Evolutionary conservation across 2,329 filamentous ascomycete genomes (phyloP).

Genomic region (Cercospora zeae-maydis): DNA sequence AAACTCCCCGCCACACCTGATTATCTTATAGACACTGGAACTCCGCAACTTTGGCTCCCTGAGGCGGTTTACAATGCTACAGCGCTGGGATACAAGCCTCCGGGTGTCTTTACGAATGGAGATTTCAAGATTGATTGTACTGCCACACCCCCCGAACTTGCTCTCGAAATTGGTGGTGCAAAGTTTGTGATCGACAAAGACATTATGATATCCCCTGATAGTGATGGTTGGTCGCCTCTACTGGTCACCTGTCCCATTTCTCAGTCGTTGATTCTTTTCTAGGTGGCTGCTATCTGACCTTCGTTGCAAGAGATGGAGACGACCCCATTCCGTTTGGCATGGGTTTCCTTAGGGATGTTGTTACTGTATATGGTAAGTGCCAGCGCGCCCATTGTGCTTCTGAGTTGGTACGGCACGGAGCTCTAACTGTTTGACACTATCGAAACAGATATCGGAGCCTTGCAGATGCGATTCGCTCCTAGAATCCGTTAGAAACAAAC

Average conservation of each 20-base stretch:
- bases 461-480: background rate
- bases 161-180: background rate
- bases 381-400: background rate
- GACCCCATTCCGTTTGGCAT: background rate
- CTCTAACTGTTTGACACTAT: background rate
- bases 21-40: background rate
- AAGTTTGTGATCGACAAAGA: background rate
- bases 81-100: background rate
- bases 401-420: background rate
- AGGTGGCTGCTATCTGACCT: background rate
- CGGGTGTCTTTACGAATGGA: background rate
- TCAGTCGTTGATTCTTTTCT: background rate
- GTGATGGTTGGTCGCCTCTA: background rate
- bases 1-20: background rate
- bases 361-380: background rate
- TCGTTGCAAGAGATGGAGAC: background rate
- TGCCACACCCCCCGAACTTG: background rate
- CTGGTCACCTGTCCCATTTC: background rate
- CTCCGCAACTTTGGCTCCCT: background rate
- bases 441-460: background rate
- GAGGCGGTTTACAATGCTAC: background rate
- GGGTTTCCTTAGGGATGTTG: background rate
- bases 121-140: background rate
- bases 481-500: background rate
- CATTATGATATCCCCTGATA: background rate